These are phyloP conservation scores for Allium sativum DNA, from an alignment of 106 monocot species.

Conservation along the genomic window DNA sequence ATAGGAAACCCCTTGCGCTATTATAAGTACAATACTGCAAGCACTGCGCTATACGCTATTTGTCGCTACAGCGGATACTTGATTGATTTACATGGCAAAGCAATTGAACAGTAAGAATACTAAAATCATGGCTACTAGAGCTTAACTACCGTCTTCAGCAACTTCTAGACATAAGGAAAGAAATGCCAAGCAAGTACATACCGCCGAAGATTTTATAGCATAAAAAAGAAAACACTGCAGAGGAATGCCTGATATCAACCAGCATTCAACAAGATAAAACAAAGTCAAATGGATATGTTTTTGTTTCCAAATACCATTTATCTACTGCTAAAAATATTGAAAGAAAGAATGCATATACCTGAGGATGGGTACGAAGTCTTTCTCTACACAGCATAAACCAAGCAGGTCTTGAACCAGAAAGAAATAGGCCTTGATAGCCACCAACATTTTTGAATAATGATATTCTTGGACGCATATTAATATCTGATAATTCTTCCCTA, in stretches of 20 bases:
- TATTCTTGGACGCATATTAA: constrained; percentile 42
- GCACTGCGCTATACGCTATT: too few species aligned
- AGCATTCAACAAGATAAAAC: background rate
- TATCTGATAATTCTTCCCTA: constrained; percentile 40
- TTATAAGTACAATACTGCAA: too few species aligned
- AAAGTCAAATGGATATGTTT: background rate
- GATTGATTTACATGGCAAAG: too few species aligned
- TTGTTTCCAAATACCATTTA: background rate
- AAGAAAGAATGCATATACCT: constrained; percentile 28
- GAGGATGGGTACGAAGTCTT: constrained; percentile 85
- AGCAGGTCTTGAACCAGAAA: constrained; percentile 73
- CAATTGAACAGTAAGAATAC: too few species aligned
- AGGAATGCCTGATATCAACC: background rate
- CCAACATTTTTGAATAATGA: constrained; percentile 78
- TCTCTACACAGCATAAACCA: constrained; percentile 94
- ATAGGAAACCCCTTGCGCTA: too few species aligned
- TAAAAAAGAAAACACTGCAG: background rate
- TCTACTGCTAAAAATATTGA: background rate
- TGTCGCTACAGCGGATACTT: too few species aligned
- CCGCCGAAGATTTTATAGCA: background rate
- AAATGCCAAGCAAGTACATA: too few species aligned
- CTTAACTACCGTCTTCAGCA: too few species aligned
- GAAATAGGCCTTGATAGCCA: constrained; percentile 85
- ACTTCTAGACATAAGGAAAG: too few species aligned
- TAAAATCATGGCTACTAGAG: too few species aligned